Evolutionary conservation across 1,284 basidiomycete species (phyloP).

Genomic region (Gomphus bonarii): DNA sequence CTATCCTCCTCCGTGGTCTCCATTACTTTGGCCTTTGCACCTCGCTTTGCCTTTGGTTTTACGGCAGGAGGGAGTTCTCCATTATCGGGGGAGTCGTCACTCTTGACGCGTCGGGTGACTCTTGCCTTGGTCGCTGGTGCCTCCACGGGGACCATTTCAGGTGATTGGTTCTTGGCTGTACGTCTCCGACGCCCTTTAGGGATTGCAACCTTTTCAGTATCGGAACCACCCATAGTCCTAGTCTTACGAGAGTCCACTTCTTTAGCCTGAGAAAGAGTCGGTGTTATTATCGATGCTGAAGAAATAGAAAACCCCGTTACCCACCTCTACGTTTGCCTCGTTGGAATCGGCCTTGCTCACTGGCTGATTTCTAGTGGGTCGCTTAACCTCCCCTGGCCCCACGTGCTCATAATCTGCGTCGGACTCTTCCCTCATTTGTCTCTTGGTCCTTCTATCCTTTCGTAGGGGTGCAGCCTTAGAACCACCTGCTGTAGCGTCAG

Average conservation of each 20-base stretch:
- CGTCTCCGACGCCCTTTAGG: background rate
- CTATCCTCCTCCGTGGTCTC: slow-evolving; percentile 2
- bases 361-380: background rate
- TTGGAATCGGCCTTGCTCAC: background rate
- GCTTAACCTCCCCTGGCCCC: background rate
- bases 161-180: background rate
- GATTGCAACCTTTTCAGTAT: background rate
- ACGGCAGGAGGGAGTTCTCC: background rate
- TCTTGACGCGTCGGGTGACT: background rate
- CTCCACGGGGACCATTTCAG: background rate
- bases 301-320: background rate
- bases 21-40: background rate
- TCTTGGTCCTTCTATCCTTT: background rate
- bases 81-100: background rate
- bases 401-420: background rate
- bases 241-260: background rate
- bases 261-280: background rate
- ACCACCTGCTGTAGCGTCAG: background rate
- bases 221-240: background rate
- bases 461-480: background rate
- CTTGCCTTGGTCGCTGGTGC: background rate
- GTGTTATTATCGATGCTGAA: background rate
- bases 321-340: background rate
- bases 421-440: background rate
- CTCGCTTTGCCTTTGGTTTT: background rate